These are phyloP conservation scores for Trichoderma aggressivum DNA, from an alignment of 2,329 filamentous ascomycete genomes.

Conservation along the genomic window DNA sequence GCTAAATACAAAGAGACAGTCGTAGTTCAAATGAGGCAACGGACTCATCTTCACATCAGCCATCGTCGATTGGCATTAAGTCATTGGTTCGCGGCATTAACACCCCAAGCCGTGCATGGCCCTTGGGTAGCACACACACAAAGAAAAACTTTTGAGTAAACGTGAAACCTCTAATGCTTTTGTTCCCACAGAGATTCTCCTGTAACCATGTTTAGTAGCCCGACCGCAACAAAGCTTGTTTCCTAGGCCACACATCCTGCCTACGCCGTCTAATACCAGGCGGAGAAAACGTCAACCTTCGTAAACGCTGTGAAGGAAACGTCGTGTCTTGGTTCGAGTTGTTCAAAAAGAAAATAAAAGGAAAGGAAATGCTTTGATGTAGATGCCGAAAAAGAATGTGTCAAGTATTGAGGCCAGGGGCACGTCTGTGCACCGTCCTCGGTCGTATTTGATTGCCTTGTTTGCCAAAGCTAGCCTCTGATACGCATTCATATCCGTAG, in stretches of 20 bases:
- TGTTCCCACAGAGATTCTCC: slow-evolving; percentile 11
- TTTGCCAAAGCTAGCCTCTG: background rate
- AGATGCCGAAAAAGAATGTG: slow-evolving; percentile 14
- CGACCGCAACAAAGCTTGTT: slow-evolving; percentile 15
- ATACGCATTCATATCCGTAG: slow-evolving; percentile 40
- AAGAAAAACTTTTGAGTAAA: slow-evolving; percentile 17
- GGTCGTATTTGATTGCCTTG: slow-evolving; percentile 36
- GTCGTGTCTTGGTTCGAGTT: background rate
- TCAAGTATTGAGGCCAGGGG: slow-evolving; percentile 38
- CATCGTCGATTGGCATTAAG: slow-evolving; percentile 18
- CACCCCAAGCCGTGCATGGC: background rate
- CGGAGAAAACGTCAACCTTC: background rate
- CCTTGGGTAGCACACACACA: background rate
- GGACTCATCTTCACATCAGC: background rate
- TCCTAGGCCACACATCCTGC: slow-evolving; percentile 11
- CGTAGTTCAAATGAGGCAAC: background rate
- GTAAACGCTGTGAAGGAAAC: slow-evolving; percentile 6
- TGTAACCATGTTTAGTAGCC: slow-evolving; percentile 17
- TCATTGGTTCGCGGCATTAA: slow-evolving; percentile 16
- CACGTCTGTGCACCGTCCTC: slow-evolving; percentile 43
- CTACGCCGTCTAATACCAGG: slow-evolving; percentile 17
- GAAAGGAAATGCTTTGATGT: background rate
- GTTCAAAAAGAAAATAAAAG: background rate
- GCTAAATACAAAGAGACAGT: background rate
- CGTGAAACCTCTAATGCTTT: slow-evolving; percentile 17